Conservation (phyloP, 1,139 yeast species). For the Suhomyces guaymorum region DNA sequence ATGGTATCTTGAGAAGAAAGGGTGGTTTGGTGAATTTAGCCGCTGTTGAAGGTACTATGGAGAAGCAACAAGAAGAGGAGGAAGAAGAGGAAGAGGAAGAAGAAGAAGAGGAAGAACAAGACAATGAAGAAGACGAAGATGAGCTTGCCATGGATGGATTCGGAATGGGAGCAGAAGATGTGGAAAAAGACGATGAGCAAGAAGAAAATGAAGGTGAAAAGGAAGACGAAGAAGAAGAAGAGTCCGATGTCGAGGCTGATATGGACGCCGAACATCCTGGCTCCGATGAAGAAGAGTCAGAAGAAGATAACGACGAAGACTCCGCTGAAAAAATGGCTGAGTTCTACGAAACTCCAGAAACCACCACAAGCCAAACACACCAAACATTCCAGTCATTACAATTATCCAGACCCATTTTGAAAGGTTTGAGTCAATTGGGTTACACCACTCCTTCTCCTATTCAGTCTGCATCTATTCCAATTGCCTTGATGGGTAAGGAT, state of each 20-base stretch:
- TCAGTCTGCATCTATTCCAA: slow-evolving; percentile 91
- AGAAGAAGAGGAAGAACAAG: slow-evolving; percentile 26
- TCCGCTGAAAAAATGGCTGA: slow-evolving; percentile 71
- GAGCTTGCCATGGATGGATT: slow-evolving; percentile 27
- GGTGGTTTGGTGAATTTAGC: slow-evolving; percentile 68
- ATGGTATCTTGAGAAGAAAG: slow-evolving; percentile 77
- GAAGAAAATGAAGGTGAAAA: slow-evolving; percentile 30
- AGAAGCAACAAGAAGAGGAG: slow-evolving; percentile 28
- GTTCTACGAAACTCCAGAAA: slow-evolving; percentile 61
- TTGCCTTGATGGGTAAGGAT: slow-evolving; percentile 89
- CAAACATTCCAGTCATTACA: slow-evolving; percentile 73
- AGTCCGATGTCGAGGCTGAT: slow-evolving; percentile 24
- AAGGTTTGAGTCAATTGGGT: slow-evolving; percentile 78
- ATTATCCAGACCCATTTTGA: slow-evolving; percentile 85
- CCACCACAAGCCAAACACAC: slow-evolving; percentile 47
- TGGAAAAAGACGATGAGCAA: slow-evolving; percentile 24
- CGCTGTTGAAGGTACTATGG: slow-evolving; percentile 37
- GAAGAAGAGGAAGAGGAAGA: slow-evolving; percentile 27
- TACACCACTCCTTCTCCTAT: slow-evolving; percentile 89
- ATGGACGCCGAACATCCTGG: slow-evolving; percentile 27
- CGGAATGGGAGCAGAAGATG: slow-evolving; percentile 20
- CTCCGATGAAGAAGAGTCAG: slow-evolving; percentile 22
- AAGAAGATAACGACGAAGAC: slow-evolving; percentile 48
- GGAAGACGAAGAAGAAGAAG: slow-evolving; percentile 13
- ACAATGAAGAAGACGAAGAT: slow-evolving; percentile 29